phyloP scores from a whole-genome alignment of 495 filamentous ascomycete species.

The Aspergillus baeticus region DNA sequence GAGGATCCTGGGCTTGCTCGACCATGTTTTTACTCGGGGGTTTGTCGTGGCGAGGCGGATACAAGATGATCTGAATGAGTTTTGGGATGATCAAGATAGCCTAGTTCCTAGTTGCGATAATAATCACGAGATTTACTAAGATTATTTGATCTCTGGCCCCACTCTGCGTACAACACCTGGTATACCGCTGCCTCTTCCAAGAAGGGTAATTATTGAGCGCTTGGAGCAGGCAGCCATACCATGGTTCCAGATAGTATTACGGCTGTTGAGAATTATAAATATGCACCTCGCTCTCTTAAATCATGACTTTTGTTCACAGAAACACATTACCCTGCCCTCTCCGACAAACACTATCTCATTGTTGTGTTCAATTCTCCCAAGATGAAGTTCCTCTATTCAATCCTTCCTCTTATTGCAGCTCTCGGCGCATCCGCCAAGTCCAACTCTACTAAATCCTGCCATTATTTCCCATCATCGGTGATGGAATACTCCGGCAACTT shows the following conservation, averaged over 20 bases:
- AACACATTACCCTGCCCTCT: no score
- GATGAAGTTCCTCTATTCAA: background rate
- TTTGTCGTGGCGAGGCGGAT: slow-evolving; percentile 1
- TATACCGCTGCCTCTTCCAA: background rate
- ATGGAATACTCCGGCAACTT: slow-evolving; percentile 23
- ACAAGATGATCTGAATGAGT: background rate
- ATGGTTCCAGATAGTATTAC: background rate
- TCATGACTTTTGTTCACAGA: no score
- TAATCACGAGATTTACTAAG: no score
- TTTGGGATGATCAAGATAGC: background rate
- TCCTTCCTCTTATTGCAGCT: background rate
- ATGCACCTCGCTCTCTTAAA: no score
- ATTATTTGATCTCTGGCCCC: no score
- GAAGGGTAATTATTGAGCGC: slow-evolving; percentile 8
- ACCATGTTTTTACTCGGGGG: background rate
- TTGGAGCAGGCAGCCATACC: background rate
- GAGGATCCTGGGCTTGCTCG: slow-evolving; percentile 1
- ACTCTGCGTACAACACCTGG: no score
- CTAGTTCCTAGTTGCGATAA: no score
- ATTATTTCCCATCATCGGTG: slow-evolving; percentile 19
- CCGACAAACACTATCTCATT: no score
- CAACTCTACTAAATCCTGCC: slow-evolving; percentile 5
- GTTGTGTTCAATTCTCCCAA: no score
- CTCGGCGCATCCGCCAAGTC: slow-evolving; percentile 1
- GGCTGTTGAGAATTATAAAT: no score